phyloP scores from a whole-genome alignment of 371 early-diverging fungal species.

The Apophysomyces elegans region DNA sequence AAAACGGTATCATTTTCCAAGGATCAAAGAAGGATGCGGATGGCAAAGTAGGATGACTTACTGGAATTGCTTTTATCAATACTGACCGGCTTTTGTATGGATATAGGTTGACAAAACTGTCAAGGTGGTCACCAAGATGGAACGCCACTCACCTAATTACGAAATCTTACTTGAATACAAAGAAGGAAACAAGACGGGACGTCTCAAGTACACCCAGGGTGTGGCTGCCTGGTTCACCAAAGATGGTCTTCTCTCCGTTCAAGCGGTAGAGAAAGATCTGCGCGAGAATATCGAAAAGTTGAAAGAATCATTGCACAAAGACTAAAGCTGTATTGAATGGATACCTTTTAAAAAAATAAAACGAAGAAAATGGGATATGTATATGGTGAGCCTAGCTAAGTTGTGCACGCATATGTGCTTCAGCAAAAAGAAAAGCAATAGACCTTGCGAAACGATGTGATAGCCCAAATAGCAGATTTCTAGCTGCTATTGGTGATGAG shows the following conservation, averaged over 20 bases:
- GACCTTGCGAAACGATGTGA: too few species aligned
- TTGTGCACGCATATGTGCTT: too few species aligned
- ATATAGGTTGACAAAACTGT: constrained; percentile 23
- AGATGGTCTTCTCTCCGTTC: constrained; percentile 28
- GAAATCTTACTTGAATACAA: constrained; percentile 23
- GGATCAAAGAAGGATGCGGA: constrained; percentile 31
- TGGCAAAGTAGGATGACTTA: constrained; percentile 23
- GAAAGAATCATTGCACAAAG: constrained; percentile 27
- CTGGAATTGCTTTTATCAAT: too few species aligned
- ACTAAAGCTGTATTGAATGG: constrained; percentile 12
- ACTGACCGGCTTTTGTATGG: background rate
- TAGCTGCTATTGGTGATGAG: too few species aligned
- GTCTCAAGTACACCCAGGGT: constrained; percentile 23
- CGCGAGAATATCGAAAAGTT: constrained; percentile 17
- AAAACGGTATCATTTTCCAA: constrained; percentile 43
- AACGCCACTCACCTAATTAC: constrained; percentile 35
- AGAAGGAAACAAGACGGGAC: constrained; percentile 25
- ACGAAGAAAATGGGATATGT: too few species aligned
- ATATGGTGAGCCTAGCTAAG: too few species aligned
- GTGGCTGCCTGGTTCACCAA: constrained; percentile 43
- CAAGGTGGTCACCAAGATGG: constrained; percentile 27
- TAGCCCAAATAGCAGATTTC: too few species aligned
- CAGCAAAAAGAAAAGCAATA: too few species aligned
- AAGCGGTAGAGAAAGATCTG: constrained; percentile 34
- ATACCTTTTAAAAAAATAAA: too few species aligned